Evolutionary conservation across 2,329 filamentous ascomycete genomes (phyloP), one percentile per base, ranked within the genome.

Genomic region (Monosporascus sp.): DNA sequence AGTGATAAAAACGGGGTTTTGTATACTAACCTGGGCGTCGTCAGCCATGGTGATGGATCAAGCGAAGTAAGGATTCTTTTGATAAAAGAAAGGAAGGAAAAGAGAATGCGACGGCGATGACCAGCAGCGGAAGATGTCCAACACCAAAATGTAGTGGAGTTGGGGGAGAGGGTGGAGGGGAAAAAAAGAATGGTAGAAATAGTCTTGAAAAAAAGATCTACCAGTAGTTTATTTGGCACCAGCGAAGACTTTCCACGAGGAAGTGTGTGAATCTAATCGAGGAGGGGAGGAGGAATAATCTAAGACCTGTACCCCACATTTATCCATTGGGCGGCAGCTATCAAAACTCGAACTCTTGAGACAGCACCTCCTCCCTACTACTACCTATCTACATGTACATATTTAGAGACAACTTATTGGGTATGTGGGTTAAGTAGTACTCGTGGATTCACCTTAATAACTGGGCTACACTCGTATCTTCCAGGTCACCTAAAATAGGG

Each of bases 31-130:
- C 69, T 81, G 68, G 58, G 69, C 67, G 60, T 73, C 78, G 60
- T 82, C 79, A 66, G 80, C 72, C 81, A 84, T 84, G 67, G 73
- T 81, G 79, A 76, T 70, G 70, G 70, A 71, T 72, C 75, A 64
- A 63, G 57, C 55, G 59, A 64, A 62, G 57, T 56, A 55, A 60
- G 59, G 55, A 55, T 54, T 55, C 56, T 57, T 40, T 53, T 41
- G 19, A 40, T 52, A 35, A 51, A 51, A 49, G 55, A 55, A 63
- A 66, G 11, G 31, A 66, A 62, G 60, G 63, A 65, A 65, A 64
- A 60, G 66, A 68, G 65, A 59, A 64, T 66, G 66, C 59, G 63
- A 70, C 54, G 55, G 55, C 48, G 41, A 50, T 51, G 53, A 53
- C 48, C 50, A 54, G 52, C 51, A 46, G 44, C 37, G 38, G 41